Conservation (phyloP, 495 filamentous ascomycete species). For the Penicillium chermesinum region DNA sequence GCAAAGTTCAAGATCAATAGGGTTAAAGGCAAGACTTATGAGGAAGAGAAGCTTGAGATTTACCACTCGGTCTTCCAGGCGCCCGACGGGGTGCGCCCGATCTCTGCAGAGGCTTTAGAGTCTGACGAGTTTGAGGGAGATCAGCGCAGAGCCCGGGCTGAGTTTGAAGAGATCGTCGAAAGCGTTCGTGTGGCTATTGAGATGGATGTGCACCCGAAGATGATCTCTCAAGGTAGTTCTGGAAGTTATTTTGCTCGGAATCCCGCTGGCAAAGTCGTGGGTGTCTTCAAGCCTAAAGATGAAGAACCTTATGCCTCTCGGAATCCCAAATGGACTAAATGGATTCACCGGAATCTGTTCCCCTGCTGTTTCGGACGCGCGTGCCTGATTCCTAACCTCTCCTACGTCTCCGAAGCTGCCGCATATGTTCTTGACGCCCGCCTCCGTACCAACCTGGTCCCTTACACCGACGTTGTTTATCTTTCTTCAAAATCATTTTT, state of each 20-base stretch:
- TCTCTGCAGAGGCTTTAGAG: constrained; percentile 69
- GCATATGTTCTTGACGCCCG: constrained; percentile 92
- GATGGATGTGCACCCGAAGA: constrained; percentile 84
- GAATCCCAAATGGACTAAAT: constrained; percentile 95
- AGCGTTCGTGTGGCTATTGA: constrained; percentile 86
- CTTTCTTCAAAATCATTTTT: constrained; percentile 96
- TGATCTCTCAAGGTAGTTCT: constrained; percentile 95
- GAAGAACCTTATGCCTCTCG: constrained; percentile 93
- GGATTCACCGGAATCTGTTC: constrained; percentile 90
- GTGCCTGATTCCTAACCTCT: constrained; percentile 97
- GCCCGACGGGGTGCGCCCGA: constrained; percentile 74
- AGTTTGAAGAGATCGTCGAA: constrained; percentile 87
- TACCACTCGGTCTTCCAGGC: constrained; percentile 95
- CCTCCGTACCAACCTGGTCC: constrained; percentile 85
- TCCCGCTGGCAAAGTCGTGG: constrained; percentile 84
- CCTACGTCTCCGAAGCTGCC: constrained; percentile 96
- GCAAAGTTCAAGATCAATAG: constrained; percentile 88
- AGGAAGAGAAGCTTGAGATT: constrained; percentile 89
- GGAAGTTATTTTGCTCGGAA: constrained; percentile 97
- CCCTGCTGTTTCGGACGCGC: constrained; percentile 95
- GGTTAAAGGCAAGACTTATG: constrained; percentile 66
- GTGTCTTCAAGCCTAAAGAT: constrained; percentile 98
- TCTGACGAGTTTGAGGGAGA: constrained; percentile 48
- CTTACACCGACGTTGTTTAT: constrained; percentile 91
- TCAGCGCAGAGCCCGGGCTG: constrained; percentile 61